Conservation (phyloP, 2,329 filamentous ascomycete species). For the Fusarium aywerte region DNA sequence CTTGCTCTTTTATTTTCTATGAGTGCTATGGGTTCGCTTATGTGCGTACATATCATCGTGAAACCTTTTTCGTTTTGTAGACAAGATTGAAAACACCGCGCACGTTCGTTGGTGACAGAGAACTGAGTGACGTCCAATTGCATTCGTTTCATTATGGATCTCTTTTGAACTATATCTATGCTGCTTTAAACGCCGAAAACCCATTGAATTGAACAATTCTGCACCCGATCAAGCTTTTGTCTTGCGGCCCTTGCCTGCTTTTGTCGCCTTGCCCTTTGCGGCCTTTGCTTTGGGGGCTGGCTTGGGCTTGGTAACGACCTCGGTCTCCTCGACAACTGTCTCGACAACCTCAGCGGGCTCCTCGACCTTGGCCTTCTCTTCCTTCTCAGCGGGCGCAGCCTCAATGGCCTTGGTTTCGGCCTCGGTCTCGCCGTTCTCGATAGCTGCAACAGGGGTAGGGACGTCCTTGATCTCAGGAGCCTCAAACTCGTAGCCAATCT, state of each 20-base stretch:
- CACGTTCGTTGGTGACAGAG: not conserved
- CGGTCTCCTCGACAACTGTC: conserved; percentile 41
- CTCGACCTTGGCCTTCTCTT: conserved; percentile 43
- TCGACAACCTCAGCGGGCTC: conserved; percentile 41
- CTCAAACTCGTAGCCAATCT: conserved; percentile 84
- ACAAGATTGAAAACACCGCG: conserved; percentile 1
- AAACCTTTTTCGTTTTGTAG: conserved; percentile 1
- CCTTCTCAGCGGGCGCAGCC: conserved; percentile 51
- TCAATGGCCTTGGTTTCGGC: conserved; percentile 52
- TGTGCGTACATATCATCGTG: conserved; percentile 62
- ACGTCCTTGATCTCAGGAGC: conserved; percentile 74
- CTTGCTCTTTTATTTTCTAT: conserved; percentile 55
- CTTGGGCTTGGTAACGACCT: conserved; percentile 44
- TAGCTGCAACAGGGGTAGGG: conserved; percentile 53
- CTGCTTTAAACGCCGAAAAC: conserved; percentile 43
- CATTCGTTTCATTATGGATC: conserved; percentile 47
- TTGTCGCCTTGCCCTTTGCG: conserved; percentile 41
- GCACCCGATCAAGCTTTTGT: conserved; percentile 51
- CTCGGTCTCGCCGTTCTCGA: conserved; percentile 51
- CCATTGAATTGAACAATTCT: conserved; percentile 33
- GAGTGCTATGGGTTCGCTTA: conserved; percentile 70
- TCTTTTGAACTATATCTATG: conserved; percentile 41
- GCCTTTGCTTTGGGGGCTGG: conserved; percentile 50
- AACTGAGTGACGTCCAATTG: conserved; percentile 36
- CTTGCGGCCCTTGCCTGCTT: conserved; percentile 49